phyloP scores from a whole-genome alignment of 2,329 filamentous ascomycete genomes.

The Colletotrichum lentis region DNA sequence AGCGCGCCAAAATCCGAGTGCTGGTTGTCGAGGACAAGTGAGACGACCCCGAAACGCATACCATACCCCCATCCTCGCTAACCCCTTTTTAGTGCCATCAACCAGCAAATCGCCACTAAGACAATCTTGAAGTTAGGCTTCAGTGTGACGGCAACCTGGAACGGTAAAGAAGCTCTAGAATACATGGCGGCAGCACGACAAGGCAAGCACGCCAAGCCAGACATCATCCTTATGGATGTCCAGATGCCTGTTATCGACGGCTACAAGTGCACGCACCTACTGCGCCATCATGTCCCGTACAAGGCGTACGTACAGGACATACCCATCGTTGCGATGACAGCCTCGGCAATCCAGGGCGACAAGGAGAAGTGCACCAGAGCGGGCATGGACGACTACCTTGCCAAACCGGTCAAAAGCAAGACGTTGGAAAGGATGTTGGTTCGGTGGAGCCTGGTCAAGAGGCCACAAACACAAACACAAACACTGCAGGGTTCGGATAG shows the following conservation, averaged over 20 bases:
- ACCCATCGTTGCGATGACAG: slow-evolving; percentile 84
- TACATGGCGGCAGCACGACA: slow-evolving; percentile 68
- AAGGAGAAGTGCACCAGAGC: slow-evolving; percentile 76
- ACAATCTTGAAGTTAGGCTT: slow-evolving; percentile 79
- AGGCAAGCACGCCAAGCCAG: slow-evolving; percentile 65
- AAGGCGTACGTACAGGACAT: slow-evolving; percentile 66
- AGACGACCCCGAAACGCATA: slow-evolving; percentile 44
- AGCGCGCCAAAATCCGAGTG: slow-evolving; percentile 72
- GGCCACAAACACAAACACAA: slow-evolving; percentile 30
- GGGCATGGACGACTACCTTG: slow-evolving; percentile 79
- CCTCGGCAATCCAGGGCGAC: slow-evolving; percentile 79
- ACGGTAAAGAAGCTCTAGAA: slow-evolving; percentile 80
- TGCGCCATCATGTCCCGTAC: slow-evolving; percentile 74
- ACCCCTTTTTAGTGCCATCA: slow-evolving; percentile 61
- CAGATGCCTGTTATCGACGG: slow-evolving; percentile 82
- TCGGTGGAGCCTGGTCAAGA: slow-evolving; percentile 65
- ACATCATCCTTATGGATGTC: slow-evolving; percentile 82
- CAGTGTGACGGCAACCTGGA: slow-evolving; percentile 75
- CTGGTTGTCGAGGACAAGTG: slow-evolving; percentile 84
- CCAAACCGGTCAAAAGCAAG: slow-evolving; percentile 76
- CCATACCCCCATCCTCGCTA: slow-evolving; percentile 23
- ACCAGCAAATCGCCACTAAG: slow-evolving; percentile 79
- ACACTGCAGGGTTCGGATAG: slow-evolving; percentile 23
- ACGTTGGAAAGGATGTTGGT: slow-evolving; percentile 75
- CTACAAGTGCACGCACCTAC: slow-evolving; percentile 77